Percentiles rank a stretch among this genome's conserved stretches.
Conservation (phyloP, 345 rosid genomes). For the Noccaea caerulescens region DNA sequence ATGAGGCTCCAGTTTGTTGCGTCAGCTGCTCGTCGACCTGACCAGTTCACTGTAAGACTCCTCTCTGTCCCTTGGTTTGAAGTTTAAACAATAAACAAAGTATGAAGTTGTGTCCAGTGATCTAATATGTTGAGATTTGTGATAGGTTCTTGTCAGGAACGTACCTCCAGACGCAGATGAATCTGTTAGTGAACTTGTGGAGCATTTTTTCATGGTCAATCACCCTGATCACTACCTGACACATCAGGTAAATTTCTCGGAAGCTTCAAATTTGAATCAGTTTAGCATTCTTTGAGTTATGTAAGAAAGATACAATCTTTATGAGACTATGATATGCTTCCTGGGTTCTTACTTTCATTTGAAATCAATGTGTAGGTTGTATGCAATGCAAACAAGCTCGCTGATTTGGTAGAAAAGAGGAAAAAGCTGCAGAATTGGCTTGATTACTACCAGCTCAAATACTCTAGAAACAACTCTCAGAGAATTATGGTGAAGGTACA, state of each 20-base stretch:
- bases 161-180: slow-evolving; percentile 88
- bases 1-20: slow-evolving; percentile 92
- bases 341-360: neutral
- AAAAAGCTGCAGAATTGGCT: slow-evolving; percentile 83
- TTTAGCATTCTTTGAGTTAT: slow-evolving; percentile 6
- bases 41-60: slow-evolving; percentile 79
- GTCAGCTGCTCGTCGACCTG: slow-evolving; percentile 79
- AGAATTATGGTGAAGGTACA: slow-evolving; percentile 71
- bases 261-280: neutral
- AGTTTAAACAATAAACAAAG: neutral
- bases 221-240: slow-evolving; percentile 77
- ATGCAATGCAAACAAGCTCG: slow-evolving; percentile 83
- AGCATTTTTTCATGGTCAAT: slow-evolving; percentile 82
- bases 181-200: slow-evolving; percentile 80
- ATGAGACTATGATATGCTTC: neutral
- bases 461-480: slow-evolving; percentile 55
- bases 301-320: neutral
- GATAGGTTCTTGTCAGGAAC: slow-evolving; percentile 83
- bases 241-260: slow-evolving; percentile 57
- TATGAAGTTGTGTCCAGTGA: neutral
- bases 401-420: slow-evolving; percentile 78
- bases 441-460: slow-evolving; percentile 79
- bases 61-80: slow-evolving; percentile 17
- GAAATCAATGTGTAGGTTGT: slow-evolving; percentile 64
- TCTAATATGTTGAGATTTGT: slow-evolving; percentile 26